Base-by-base conservation (phyloP, 2,329 filamentous ascomycete genomes). In the Talaromyces pinophilus region DNA sequence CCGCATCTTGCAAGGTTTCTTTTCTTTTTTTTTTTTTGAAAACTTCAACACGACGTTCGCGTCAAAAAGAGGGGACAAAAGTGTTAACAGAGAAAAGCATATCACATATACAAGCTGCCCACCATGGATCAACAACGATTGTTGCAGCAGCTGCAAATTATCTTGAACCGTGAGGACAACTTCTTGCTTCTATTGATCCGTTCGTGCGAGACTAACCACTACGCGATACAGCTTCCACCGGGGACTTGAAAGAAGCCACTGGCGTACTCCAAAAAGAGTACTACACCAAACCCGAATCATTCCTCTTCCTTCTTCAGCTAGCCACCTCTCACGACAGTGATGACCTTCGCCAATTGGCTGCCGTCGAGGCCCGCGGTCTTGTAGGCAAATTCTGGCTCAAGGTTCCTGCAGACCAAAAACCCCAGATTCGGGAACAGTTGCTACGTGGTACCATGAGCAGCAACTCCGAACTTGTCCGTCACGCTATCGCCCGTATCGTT, bases 181-280 rank as follows among this genome's bases (percentile, higher is more conserved):
- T 46, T 15, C 62, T 7, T 55, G 67, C 67, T 62, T 30, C 65
- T 60, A 71, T 67, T 13, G 35, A 67, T 44, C 19, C 40, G 59
- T 63, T 42, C 10, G 48, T 38, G 33, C 46, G 15, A 52, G 61
- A 38, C 61, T 63, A 35, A 69, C 59, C 59, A 13, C 64, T 46
- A 40, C 48, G 59, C 25, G 33, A 63, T 73, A 44, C 75, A 96
- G 93, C 95, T 77, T 90, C 96, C 81, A 97, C 93, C 71, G 88
- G 92, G 72, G 88, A 89, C 81, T 89, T 96, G 80, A 96, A 97
- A 86, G 88, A 91, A 71, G 92, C 93, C 69, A 99, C 94, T 19
- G 88, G 91, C 67, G 89, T 93, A 74, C 88, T 98, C 68, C 93
- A 96, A 81, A 95, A 96, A 81, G 92, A 91, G 81, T 98, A 92